Base-by-base conservation (phyloP, 2,329 filamentous ascomycete genomes). In the Penicillium sp. region DNA sequence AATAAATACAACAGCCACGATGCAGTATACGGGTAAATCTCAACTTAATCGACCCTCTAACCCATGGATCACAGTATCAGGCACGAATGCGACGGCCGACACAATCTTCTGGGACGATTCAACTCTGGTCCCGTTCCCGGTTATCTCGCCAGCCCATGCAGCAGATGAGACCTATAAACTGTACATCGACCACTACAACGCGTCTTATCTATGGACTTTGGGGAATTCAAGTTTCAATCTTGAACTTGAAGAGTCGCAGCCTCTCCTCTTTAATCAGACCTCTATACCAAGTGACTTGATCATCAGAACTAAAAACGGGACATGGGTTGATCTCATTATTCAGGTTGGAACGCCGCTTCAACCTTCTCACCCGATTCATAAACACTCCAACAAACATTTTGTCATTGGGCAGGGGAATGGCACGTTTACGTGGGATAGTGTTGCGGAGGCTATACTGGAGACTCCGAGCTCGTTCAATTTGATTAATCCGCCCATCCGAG, bases 351-450 rank as follows among this genome's bases (percentile, higher is more conserved):
- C 58, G 0, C 69, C 71, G 3, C 71, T 79, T 1, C 81, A 84
- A 63, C 82, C 80, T 1, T 71, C 79, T 1, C 85, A 88, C 57
- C 82, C 84, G 0, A 82, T 88, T 51, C 85, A 88, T 75, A 87
- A 87, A 73, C 85, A 88, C 69, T 81, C 82, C 41, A 84, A 81
- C 65, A 85, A 85, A 66, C 84, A 81, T 70, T 87, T 79, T 59
- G 70, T 80, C 22, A 77, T 88, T 22, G 85, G 85, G 0, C 57
- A 70, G 0, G 85, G 84, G 1, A 64, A 59, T 0, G 82, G 82
- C 0, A 56, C 62, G 1, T 88, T 83, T 60, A 77, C 69, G 6
- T 87, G 79, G 74, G 65, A 65, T 2, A 77, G 76, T 0, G 81
- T 86, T 0, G 81, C 77, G 0, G 81, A 85, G 52, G 85, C 85